These are phyloP conservation scores for Colletotrichum viniferum DNA, from an alignment of 2,329 filamentous ascomycete genomes.

Conservation along the genomic window DNA sequence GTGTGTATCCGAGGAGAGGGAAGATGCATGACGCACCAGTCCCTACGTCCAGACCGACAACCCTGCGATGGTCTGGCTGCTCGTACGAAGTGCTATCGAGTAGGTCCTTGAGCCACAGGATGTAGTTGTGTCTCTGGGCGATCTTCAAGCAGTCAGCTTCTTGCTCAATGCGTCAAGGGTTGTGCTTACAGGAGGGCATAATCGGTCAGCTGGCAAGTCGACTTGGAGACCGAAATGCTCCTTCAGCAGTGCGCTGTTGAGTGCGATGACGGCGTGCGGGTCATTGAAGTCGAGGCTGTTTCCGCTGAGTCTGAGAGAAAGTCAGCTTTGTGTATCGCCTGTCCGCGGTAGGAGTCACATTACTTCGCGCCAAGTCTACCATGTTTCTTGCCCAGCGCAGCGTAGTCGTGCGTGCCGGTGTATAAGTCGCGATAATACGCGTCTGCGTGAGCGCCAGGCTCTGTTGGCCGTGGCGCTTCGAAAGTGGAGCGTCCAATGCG, in stretches of 20 bases:
- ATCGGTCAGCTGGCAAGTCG: slow-evolving; percentile 74
- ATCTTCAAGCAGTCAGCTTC: slow-evolving; percentile 41
- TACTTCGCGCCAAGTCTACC: slow-evolving; percentile 47
- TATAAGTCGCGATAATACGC: slow-evolving; percentile 40
- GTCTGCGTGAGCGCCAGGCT: slow-evolving; percentile 16
- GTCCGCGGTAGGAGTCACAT: background rate
- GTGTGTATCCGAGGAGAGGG: slow-evolving; percentile 76
- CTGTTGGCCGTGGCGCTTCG: background rate
- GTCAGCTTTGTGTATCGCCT: background rate
- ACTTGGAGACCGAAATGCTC: slow-evolving; percentile 76
- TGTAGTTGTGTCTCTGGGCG: slow-evolving; percentile 80
- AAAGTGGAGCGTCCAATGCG: background rate
- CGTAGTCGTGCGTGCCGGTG: slow-evolving; percentile 44
- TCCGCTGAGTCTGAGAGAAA: slow-evolving; percentile 34
- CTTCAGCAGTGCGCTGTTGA: slow-evolving; percentile 80
- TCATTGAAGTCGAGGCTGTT: slow-evolving; percentile 80
- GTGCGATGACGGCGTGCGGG: slow-evolving; percentile 74
- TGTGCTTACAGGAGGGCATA: slow-evolving; percentile 81
- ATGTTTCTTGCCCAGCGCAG: slow-evolving; percentile 44
- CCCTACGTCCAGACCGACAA: slow-evolving; percentile 82
- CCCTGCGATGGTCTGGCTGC: slow-evolving; percentile 42
- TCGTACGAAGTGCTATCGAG: slow-evolving; percentile 72
- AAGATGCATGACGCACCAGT: slow-evolving; percentile 94
- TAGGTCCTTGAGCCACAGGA: slow-evolving; percentile 85
- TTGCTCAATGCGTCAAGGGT: accelerated